These are phyloP conservation scores for Phytophthora fragariaefolia DNA, from an alignment of 352 stramenopile species.

Conservation along the genomic window DNA sequence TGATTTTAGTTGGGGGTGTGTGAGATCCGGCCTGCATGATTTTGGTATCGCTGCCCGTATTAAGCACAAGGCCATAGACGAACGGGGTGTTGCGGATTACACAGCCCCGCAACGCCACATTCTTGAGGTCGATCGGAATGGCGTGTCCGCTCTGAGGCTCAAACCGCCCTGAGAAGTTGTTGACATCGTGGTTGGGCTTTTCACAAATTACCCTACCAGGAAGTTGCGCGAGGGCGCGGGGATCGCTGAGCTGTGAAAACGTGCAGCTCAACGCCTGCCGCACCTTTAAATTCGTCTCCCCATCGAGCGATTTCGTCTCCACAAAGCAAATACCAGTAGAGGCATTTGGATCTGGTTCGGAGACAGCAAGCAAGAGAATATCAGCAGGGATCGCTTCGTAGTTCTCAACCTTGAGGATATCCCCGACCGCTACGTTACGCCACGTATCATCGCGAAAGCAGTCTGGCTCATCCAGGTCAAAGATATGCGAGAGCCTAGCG, in stretches of 20 bases:
- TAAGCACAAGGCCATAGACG: slow-evolving; percentile 82
- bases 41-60: slow-evolving; percentile 86
- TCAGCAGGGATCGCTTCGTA: slow-evolving; percentile 88
- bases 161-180: slow-evolving; percentile 83
- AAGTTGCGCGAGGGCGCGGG: slow-evolving; percentile 65
- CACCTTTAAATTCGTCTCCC: slow-evolving; percentile 90
- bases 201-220: slow-evolving; percentile 77
- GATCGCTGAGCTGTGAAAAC: slow-evolving; percentile 83
- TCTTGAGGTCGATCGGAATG: slow-evolving; percentile 89
- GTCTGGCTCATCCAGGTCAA: slow-evolving; percentile 50
- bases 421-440: slow-evolving; percentile 72
- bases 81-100: slow-evolving; percentile 88
- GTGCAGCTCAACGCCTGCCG: slow-evolving; percentile 83
- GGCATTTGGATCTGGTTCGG: slow-evolving; percentile 59
- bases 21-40: slow-evolving; percentile 88
- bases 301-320: slow-evolving; percentile 88
- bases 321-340: slow-evolving; percentile 87
- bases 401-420: slow-evolving; percentile 89
- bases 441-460: slow-evolving; percentile 67
- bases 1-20: slow-evolving; percentile 70
- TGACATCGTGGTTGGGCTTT: slow-evolving; percentile 89
- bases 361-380: slow-evolving; percentile 77
- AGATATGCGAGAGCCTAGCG: slow-evolving; percentile 63
- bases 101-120: slow-evolving; percentile 77
- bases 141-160: slow-evolving; percentile 77